Base-by-base conservation (phyloP, 2,329 filamentous ascomycete species). In the Apiospora marii region DNA sequence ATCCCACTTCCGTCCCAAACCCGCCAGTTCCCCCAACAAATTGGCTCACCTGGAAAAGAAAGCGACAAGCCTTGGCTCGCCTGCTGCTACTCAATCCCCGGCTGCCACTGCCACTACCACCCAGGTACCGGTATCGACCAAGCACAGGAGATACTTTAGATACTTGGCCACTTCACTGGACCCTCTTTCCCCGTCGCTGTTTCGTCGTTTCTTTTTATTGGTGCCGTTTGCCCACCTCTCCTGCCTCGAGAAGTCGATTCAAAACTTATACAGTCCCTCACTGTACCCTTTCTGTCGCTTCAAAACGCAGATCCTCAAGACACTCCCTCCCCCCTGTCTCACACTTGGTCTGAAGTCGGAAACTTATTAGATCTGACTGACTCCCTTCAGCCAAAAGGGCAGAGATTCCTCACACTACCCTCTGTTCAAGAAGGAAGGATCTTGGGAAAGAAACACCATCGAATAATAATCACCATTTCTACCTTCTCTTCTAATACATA, bases 191-290 rank as follows among this genome's bases (percentile, higher is more conserved):
- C 34, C 58, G n/a, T 41, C 10, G 34, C 14, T 24, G 58, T 64
- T 64, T 64, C 34, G 58, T 64, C 34, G 58, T 64, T 64, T 64
- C 58, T 64, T 64, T 64, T 64, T 64, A 64, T 64, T 64, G 58
- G 30, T 24, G 30, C 13, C 58, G 58, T 41, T 64, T 64, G 58
- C 58, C 34, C 58, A 22, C 19, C 34, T 24, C 22, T 7, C n/a
- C 34, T 41, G n/a, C 58, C 58, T 64, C 58, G 58, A 64, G 34
- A 37, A 64, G 58, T 64, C 58, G 58, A 58, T 34, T 30, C 27
- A 19, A 34, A 27, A 58, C 14, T 24, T 37, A 51, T 16, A 34
- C 58, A 64, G 53, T 61, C 49, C 16, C 46, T 58, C 53, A 34
- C 53, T 58, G 53, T 34, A 27, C 53, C 22, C 58, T 64, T 64